Evolutionary conservation across 495 filamentous ascomycete genomes (phyloP), one percentile per base, ranked within the genome.

Genomic region (Aspergillus cavernicola): DNA sequence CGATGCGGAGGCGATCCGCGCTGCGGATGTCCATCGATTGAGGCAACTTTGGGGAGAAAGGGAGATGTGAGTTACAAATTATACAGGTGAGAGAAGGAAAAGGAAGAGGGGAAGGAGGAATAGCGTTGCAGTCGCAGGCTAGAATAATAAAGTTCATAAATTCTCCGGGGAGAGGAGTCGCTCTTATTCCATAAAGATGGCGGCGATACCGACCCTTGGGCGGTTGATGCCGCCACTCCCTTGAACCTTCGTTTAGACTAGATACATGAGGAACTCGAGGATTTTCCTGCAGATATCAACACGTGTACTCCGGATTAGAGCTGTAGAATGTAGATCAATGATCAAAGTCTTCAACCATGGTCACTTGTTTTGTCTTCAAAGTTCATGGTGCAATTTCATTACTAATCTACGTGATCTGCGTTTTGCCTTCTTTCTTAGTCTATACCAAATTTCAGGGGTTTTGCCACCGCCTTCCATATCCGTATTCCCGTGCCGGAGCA

Each of bases 11-110:
- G 28, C 36, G 45, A 43, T 49, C 50, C 46, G 53, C 41, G 35
- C 19, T 58, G 60, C 43, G 58, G 63, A 58, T 55, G 62, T 43
- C 58, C 64, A 56, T 66, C 46, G 55, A 54, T 58, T n/a, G n/a
- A 20, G 15, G 42, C 31, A 33, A 18, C 50, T 57, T 23, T 32
- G 26, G 39, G 16, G 26, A 8, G 16, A 26, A 23, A 20, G n/a
- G n/a, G n/a, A n/a, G n/a, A n/a, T n/a, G n/a, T n/a, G n/a, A n/a
- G n/a, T n/a, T n/a, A n/a, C n/a, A n/a, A n/a, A n/a, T n/a, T n/a
- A n/a, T n/a, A n/a, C n/a, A n/a, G n/a, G n/a, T n/a, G n/a, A n/a
- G 16, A 51, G 24, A 11, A 32, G 38, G 23, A n/a, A 31, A 26
- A 39, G 35, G 15, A 42, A 13, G 26, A 40, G 48, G 24, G n/a